phyloP scores from a whole-genome alignment of 768 basidiomycete species.

The Tephrocybe sp. region DNA sequence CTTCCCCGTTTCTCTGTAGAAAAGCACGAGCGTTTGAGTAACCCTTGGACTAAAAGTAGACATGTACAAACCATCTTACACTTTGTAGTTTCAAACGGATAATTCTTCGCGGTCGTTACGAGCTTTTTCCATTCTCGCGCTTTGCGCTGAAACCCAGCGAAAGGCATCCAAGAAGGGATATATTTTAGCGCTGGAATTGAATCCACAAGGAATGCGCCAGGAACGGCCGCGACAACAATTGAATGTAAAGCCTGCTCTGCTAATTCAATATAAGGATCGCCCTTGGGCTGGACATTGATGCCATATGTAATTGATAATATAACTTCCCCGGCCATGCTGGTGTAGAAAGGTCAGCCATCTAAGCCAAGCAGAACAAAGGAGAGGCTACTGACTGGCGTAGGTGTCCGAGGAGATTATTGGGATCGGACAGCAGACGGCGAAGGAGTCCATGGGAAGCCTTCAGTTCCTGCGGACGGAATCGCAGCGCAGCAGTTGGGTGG shows the following conservation, averaged over 20 bases:
- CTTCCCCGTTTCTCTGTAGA: not conserved
- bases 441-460: constrained; percentile 29
- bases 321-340: constrained; percentile 23
- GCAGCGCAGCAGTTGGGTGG: constrained; percentile 22
- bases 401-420: constrained; percentile 26
- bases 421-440: constrained; percentile 24
- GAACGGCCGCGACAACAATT: constrained; percentile 23
- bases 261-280: constrained; percentile 34
- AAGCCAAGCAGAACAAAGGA: constrained; percentile 14
- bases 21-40: not conserved
- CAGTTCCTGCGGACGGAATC: constrained; percentile 24
- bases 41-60: too few relatives aligned
- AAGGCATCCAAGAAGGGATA: constrained; percentile 34
- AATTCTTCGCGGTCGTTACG: constrained; percentile 16
- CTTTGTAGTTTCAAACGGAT: constrained; percentile 23
- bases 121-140: constrained; percentile 25
- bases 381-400: constrained; percentile 26
- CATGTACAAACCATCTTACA: constrained; percentile 15
- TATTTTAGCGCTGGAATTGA: constrained; percentile 28
- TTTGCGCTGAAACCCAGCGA: constrained; percentile 31
- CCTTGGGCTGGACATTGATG: constrained; percentile 23
- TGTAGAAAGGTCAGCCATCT: not conserved
- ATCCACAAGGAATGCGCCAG: constrained; percentile 33
- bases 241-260: constrained; percentile 28
- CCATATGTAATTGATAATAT: constrained; percentile 34